These are phyloP conservation scores for Trametes sp. DNA, from an alignment of 1,284 basidiomycete genomes.

Conservation along the genomic window DNA sequence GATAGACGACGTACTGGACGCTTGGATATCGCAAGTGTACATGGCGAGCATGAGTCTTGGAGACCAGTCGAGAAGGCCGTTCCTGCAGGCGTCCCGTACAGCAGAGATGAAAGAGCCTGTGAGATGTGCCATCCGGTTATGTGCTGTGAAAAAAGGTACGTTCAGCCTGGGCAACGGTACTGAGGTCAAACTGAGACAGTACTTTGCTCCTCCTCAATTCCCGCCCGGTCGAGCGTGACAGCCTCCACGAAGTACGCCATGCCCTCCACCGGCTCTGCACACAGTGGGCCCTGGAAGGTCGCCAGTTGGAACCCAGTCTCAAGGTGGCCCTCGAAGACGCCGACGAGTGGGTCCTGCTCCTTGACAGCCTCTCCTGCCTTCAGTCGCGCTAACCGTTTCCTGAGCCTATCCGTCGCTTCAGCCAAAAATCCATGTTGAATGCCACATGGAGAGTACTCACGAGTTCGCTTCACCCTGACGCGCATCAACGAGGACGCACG, in stretches of 20 bases:
- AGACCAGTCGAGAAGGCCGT: constrained; percentile 95
- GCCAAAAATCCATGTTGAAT: too few species aligned
- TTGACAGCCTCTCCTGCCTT: constrained; percentile 39
- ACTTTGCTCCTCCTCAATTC: constrained; percentile 72
- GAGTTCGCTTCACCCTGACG: constrained; percentile 58
- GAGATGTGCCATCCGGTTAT: constrained; percentile 62
- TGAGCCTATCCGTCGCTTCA: constrained; percentile 57
- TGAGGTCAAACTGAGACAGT: constrained; percentile 12
- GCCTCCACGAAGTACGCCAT: constrained; percentile 91
- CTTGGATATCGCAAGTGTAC: constrained; percentile 99
- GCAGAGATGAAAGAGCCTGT: constrained; percentile 91
- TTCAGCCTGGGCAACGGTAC: background rate
- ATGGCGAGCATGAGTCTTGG: constrained; percentile 97
- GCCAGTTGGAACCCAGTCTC: constrained; percentile 97
- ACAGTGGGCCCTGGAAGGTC: constrained; percentile 92
- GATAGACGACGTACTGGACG: constrained; percentile 76
- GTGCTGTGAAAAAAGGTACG: constrained; percentile 23
- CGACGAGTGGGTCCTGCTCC: constrained; percentile 35
- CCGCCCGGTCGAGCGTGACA: constrained; percentile 69
- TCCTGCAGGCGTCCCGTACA: constrained; percentile 88
- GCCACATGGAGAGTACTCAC: constrained; percentile 50
- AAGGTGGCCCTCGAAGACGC: constrained; percentile 82
- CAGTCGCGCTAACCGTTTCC: constrained; percentile 52
- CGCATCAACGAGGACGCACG: constrained; percentile 87
- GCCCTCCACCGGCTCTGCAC: constrained; percentile 94